Evolutionary conservation across 2,329 filamentous ascomycete species (phyloP).

Genomic region (Alternaria sp.): DNA sequence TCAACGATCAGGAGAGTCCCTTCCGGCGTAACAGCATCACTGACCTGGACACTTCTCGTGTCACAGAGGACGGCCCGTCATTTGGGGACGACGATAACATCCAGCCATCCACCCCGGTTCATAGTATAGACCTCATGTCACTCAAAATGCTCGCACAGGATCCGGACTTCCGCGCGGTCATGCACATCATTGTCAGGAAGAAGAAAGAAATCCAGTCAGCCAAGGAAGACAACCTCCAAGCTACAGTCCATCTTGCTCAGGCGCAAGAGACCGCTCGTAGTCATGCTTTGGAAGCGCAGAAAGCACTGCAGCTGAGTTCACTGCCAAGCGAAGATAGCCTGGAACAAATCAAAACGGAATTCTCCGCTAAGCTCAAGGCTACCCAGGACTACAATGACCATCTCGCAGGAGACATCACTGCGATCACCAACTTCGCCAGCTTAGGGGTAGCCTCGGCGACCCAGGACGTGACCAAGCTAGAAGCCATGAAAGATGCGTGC

Average conservation of each 20-base stretch:
- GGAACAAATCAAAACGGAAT: background rate
- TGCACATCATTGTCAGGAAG: background rate
- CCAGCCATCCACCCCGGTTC: background rate
- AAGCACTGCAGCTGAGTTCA: background rate
- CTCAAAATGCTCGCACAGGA: background rate
- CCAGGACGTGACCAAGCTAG: background rate
- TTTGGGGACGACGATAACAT: background rate
- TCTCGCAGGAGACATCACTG: background rate
- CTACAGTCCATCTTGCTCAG: background rate
- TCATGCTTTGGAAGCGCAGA: background rate
- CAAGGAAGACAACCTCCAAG: background rate
- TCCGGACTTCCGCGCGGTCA: background rate
- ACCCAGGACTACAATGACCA: background rate
- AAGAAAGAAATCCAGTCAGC: background rate
- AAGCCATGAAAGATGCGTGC: background rate
- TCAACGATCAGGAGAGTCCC: background rate
- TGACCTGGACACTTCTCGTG: background rate
- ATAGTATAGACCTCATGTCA: background rate
- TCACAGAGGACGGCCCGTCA: background rate
- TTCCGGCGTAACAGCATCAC: background rate
- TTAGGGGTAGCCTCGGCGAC: background rate
- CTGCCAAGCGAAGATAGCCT: background rate
- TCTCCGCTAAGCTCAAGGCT: background rate
- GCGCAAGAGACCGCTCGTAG: background rate
- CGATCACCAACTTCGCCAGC: background rate